A percentile compares a stretch with the other conserved stretches of the same genome.
Evolutionary conservation across 768 basidiomycete genomes (phyloP).

Genomic region (Jaapia argillacea): DNA sequence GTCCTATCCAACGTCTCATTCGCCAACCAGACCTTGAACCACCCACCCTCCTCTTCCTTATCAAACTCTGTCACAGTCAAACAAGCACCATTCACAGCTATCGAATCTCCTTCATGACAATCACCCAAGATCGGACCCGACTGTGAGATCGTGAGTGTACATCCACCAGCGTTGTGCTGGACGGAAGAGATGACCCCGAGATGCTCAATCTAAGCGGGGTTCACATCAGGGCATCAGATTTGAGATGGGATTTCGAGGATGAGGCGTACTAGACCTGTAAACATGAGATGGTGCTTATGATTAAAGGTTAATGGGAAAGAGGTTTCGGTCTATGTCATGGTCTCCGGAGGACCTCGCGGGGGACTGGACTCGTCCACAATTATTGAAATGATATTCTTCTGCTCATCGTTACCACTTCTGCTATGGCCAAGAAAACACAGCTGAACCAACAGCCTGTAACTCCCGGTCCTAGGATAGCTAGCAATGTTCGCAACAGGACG

Average conservation of each 20-base stretch:
- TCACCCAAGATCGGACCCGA: slow-evolving; percentile 71
- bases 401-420: too few relatives aligned
- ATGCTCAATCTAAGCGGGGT: slow-evolving; percentile 95
- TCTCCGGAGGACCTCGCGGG: background rate
- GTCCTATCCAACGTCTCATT: slow-evolving; percentile 91
- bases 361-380: too few relatives aligned
- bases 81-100: slow-evolving; percentile 73
- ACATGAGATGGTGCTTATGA: too few relatives aligned
- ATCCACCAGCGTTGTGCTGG: slow-evolving; percentile 60
- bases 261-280: slow-evolving; percentile 64
- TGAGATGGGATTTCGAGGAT: background rate
- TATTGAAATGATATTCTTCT: too few relatives aligned
- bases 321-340: background rate
- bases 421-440: background rate
- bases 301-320: slow-evolving; percentile 8
- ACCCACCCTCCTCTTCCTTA: slow-evolving; percentile 47
- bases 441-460: too few relatives aligned
- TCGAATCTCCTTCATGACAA: slow-evolving; percentile 91
- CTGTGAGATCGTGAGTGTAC: slow-evolving; percentile 69
- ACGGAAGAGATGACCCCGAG: slow-evolving; percentile 66
- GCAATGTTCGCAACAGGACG: slow-evolving; percentile 10
- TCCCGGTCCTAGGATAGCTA: background rate
- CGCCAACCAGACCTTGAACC: slow-evolving; percentile 92
- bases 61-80: slow-evolving; percentile 87
- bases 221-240: slow-evolving; percentile 3